Base-by-base conservation (phyloP, 2,329 filamentous ascomycete genomes). In the Venturia nashicola region DNA sequence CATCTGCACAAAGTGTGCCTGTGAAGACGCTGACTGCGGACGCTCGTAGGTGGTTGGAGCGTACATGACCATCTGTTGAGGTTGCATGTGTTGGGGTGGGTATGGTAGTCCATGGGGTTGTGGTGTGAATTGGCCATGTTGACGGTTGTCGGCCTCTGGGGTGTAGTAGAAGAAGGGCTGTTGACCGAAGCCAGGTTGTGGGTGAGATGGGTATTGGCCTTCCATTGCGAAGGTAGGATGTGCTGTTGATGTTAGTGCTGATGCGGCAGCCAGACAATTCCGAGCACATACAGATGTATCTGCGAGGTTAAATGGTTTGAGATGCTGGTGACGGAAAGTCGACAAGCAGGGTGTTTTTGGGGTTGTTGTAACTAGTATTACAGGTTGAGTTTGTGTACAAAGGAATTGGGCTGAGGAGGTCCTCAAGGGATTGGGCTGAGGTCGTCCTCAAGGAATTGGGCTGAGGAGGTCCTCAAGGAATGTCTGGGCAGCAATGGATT, bases 121-220 rank as follows among this genome's bases (percentile, higher is more conserved):
- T 66, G 85, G 83, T 68, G 86, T 83, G 79, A 91, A 92, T 76
- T 90, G 86, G 63, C 85, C 85, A 76, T 92, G 87, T 72, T 89
- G 88, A 71, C 86, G 83, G 71, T 83, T 82, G 73, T 91, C 88
- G 67, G 85, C 80, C 70, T 94, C 89, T 68, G 88, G 86, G 71
- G 85, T 87, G 80, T 93, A 96, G 82, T 92, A 94, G 83, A 89
- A 92, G 81, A 91, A 95, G 65, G 89, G 80, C 68, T 86, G 84
- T 77, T 89, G 87, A 66, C 82, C 85, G 81, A 89, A 84, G 71
- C 82, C 75, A 75, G 78, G 76, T 69, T 77, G 68, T 65, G 76
- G 73, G 72, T 77, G 76, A 71, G 80, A 77, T 67, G 77, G 73
- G 71, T 82, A 82, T 82, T 84, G 71, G 76, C 83, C 76, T 72